phyloP scores from a whole-genome alignment of 768 basidiomycete species.

The Amanita pallidorosea region DNA sequence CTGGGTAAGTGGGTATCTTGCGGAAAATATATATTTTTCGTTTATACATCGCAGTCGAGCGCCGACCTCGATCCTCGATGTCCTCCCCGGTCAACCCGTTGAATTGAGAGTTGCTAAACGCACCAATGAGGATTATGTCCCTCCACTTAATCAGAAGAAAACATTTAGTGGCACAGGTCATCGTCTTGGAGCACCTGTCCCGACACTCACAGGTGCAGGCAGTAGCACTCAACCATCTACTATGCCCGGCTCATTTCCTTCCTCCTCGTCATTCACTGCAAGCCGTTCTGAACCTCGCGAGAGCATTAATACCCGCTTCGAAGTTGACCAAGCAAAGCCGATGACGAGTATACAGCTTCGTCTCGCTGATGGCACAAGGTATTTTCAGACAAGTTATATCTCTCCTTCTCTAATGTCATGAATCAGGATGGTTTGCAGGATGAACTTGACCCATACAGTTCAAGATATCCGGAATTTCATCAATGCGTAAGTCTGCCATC shows the following conservation, averaged over 20 bases:
- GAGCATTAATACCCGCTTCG: constrained; percentile 46
- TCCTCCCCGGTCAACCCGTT: constrained; percentile 68
- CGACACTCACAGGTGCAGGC: constrained; percentile 18
- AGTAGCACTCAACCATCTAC: constrained; percentile 3
- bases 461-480: constrained; percentile 79
- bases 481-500: constrained; percentile 58
- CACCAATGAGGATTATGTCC: constrained; percentile 55
- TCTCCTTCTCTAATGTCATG: background rate
- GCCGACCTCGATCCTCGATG: constrained; percentile 66
- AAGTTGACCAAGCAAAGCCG: constrained; percentile 74
- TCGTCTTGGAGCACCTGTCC: constrained; percentile 73
- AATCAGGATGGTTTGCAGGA: constrained; percentile 63
- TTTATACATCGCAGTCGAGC: constrained; percentile 42
- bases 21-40: background rate
- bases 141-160: constrained; percentile 34
- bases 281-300: constrained; percentile 17
- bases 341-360: constrained; percentile 87
- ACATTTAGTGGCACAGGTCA: constrained; percentile 69
- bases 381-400: constrained; percentile 7
- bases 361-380: constrained; percentile 86
- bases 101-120: constrained; percentile 72
- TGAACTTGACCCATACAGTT: constrained; percentile 89
- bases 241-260: constrained; percentile 59
- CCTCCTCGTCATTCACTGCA: constrained; percentile 13
- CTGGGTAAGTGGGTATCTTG: constrained; percentile 42